Evolutionary conservation across 2,329 filamentous ascomycete genomes (phyloP).

Genomic region (Botryotinia narcissicola): DNA sequence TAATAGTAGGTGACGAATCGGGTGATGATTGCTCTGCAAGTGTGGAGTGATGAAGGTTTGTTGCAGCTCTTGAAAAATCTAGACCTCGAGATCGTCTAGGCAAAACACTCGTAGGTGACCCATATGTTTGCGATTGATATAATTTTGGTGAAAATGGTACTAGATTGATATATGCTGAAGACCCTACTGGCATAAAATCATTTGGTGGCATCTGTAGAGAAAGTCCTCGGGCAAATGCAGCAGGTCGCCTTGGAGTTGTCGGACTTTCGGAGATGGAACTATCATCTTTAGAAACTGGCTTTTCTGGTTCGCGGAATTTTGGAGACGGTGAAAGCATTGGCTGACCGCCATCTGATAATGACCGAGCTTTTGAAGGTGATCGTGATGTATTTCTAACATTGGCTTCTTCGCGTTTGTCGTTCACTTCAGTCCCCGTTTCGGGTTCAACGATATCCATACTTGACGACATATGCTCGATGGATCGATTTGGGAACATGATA

Average conservation of each 20-base stretch:
- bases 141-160: conserved; percentile 80
- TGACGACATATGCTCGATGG: conserved; percentile 13
- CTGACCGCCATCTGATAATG: conserved; percentile 35
- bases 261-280: conserved; percentile 45
- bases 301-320: conserved; percentile 38
- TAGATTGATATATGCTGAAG: conserved; percentile 54
- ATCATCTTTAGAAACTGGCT: conserved; percentile 37
- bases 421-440: neutral
- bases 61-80: conserved; percentile 90
- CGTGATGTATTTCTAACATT: conserved; percentile 19
- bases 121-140: conserved; percentile 80
- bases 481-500: conserved; percentile 9
- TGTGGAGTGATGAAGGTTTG: conserved; percentile 92
- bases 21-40: conserved; percentile 84
- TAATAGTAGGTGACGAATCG: conserved; percentile 84
- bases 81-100: conserved; percentile 85
- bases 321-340: conserved; percentile 37
- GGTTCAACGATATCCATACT: conserved; percentile 18
- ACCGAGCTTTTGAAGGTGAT: conserved; percentile 38
- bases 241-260: conserved; percentile 70
- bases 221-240: conserved; percentile 63
- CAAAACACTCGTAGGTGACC: conserved; percentile 81
- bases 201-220: conserved; percentile 67
- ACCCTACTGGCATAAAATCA: conserved; percentile 42
- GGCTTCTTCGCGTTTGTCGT: conserved; percentile 11